Base-by-base conservation (phyloP, 2,329 filamentous ascomycete species). In the Penicillium sp. region DNA sequence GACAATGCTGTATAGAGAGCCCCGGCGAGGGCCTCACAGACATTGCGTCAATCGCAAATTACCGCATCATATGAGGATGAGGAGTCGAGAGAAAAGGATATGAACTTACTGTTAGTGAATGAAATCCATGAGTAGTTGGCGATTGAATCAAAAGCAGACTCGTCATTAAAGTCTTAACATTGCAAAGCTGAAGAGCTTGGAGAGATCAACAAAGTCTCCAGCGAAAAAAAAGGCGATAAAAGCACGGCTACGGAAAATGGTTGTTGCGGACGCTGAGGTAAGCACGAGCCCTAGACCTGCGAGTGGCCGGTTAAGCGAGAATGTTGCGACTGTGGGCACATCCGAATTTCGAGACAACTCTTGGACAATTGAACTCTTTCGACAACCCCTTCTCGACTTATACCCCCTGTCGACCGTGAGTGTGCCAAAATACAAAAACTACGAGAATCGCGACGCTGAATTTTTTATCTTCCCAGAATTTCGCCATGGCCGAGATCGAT, bases 21-120 rank as follows among this genome's bases (percentile, higher is more conserved):
- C 83, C 90, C 82, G 90, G 91, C 90, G 87, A 86, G 89, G 83
- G 87, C 77, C 80, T 89, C 89, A 91, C 83, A 83, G 77, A 77
- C 73, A 73, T 72, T 76, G 79, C 81, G 87, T 96, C 90, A 95
- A 92, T 92, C 90, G 91, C 90, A 96, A 96, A 96, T 95, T 95
- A 89, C 88, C 78, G 87, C 90, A 95, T 95, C 91, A 88, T 86
- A 52, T 62, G 51, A 65, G 52, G 56, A 51, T 50, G 34, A 46
- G 44, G 19, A 16, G 25, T 3, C 27, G 29, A 36, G 52, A 55
- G 46, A 49, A 40, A 48, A 45, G 28, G 54, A 44, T 16, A 25
- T 9, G 18, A 35, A 63, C 64, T 49, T 66, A 66, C 60, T 56
- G 56, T 60, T 28, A 54, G 45, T 47, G 12, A 19, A 38, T 16